phyloP scores from a whole-genome alignment of 2,329 filamentous ascomycete genomes.

The Drechslera avenae region DNA sequence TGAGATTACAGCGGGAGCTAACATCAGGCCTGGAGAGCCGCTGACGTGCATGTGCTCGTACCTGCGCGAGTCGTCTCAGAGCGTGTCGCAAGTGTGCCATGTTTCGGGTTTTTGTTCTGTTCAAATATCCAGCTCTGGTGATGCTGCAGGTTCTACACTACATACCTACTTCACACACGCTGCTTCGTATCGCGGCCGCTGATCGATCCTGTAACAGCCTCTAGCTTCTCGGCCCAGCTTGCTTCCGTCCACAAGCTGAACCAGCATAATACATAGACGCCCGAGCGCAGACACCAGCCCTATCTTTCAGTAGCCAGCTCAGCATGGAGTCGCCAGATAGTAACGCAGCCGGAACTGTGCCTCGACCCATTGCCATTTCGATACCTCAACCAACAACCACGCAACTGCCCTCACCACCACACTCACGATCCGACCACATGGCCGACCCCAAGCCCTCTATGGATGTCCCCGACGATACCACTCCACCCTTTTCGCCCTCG shows the following conservation, averaged over 20 bases:
- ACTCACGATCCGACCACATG: conserved; percentile 26
- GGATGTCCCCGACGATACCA: conserved; percentile 18
- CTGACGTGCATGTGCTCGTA: conserved; percentile 34
- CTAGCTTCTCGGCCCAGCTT: conserved; percentile 27
- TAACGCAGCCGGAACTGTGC: conserved; percentile 17
- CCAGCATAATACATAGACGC: background rate
- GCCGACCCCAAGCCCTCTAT: conserved; percentile 24
- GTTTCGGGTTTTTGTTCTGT: conserved; percentile 18
- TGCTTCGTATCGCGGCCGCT: background rate
- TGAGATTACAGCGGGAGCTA: conserved; percentile 14
- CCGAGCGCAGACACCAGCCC: background rate
- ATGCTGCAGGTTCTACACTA: conserved; percentile 1
- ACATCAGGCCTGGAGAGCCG: conserved; percentile 23
- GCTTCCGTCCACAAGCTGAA: conserved; percentile 23
- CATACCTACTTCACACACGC: background rate
- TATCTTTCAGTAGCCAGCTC: background rate
- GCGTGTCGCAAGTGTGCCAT: conserved; percentile 15
- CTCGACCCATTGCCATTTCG: conserved; percentile 12
- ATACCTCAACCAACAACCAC: conserved; percentile 17
- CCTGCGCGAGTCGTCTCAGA: conserved; percentile 20
- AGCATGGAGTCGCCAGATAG: conserved; percentile 25
- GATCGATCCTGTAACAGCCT: conserved; percentile 20
- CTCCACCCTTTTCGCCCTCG: conserved; percentile 41
- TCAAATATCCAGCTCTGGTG: background rate
- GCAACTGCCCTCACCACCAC: conserved; percentile 33